These are phyloP conservation scores for Lichtheimia corymbifera DNA, from an alignment of 371 early-diverging fungal species.

Conservation along the genomic window DNA sequence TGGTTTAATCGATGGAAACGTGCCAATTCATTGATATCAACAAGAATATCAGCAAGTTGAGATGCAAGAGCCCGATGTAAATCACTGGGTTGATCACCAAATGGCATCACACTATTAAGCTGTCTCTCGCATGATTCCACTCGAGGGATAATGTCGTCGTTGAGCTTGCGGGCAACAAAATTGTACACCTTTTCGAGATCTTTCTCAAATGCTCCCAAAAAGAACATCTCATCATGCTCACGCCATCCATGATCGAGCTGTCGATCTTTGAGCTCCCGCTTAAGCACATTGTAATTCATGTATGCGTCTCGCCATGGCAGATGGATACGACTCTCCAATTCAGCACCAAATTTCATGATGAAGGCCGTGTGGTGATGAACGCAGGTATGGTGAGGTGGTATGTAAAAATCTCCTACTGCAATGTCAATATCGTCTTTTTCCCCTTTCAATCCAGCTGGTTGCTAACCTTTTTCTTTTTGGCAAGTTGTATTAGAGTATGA, in stretches of 20 bases:
- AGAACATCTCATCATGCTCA: conserved; percentile 71
- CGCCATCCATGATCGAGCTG: conserved; percentile 50
- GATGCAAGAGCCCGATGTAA: conserved; percentile 62
- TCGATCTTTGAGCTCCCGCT: conserved; percentile 35
- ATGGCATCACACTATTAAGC: conserved; percentile 25
- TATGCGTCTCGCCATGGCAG: conserved; percentile 46
- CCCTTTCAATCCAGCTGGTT: too few species aligned
- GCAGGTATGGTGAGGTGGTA: too few species aligned
- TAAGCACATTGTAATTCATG: conserved; percentile 39
- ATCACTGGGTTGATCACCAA: conserved; percentile 1
- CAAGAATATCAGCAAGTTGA: conserved; percentile 72
- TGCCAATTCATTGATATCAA: conserved; percentile 86
- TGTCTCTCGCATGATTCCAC: conserved; percentile 68
- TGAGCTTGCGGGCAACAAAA: conserved; percentile 75
- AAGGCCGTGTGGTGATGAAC: too few species aligned
- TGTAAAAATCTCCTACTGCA: too few species aligned
- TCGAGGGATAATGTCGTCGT: conserved; percentile 74
- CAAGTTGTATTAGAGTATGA: too few species aligned
- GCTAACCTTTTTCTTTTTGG: too few species aligned
- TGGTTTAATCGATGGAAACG: conserved; percentile 93
- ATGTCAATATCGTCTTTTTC: too few species aligned
- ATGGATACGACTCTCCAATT: conserved; percentile 33
- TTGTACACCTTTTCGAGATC: conserved; percentile 85
- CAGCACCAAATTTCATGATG: conserved; percentile 50
- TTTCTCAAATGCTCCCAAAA: conserved; percentile 67